Evolutionary conservation across 2,329 filamentous ascomycete species (phyloP), one percentile per base, ranked within the genome.

Genomic region (Phialophora macrospora): DNA sequence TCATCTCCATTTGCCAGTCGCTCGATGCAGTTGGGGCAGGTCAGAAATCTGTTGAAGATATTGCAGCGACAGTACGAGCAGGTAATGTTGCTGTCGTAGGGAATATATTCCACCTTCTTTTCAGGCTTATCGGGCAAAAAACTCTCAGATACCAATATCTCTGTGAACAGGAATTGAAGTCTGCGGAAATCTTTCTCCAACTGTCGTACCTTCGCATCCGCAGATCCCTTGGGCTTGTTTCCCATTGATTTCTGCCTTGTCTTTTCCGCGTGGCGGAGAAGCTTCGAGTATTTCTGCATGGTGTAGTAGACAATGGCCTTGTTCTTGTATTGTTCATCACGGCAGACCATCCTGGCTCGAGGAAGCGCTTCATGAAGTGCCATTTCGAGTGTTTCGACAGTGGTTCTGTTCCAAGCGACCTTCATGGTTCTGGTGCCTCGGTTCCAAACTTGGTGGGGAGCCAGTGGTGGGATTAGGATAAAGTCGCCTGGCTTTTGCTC

Each of bases 241-340:
- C 57, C 62, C 11, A 34, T n/a, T 3, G 58, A 30, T 57, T 64
- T 70, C 58, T 68, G 82, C 57, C 87, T 85, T 56, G 85, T 80
- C 26, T 83, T 80, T 61, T 84, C 80, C 17, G 91, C 84, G 57
- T 87, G 81, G n/a, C 81, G 80, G 68, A 90, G 79, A 30, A 86
- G 76, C 5, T 76, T 77, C 1, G 84, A 85, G 75, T 98, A 98
- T 73, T 93, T 95, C 11, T 89, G 81, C 3, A 98, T 82, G 0
- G 93, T 92, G 75, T 89, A 97, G 77, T 93, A 97, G 52, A 97
- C 84, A 64, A 98, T 97, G 4, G 93, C 92, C 76, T 98, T 98
- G 80, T 96, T 97, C 77, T 98, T 98, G 82, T 99, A 99, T 77
- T 98, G 94, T 76, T 99, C 95, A 71, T 99, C 95, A 44, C 95